These are phyloP conservation scores for Murraya paniculata DNA, from an alignment of 345 rosid genomes.

Conservation along the genomic window DNA sequence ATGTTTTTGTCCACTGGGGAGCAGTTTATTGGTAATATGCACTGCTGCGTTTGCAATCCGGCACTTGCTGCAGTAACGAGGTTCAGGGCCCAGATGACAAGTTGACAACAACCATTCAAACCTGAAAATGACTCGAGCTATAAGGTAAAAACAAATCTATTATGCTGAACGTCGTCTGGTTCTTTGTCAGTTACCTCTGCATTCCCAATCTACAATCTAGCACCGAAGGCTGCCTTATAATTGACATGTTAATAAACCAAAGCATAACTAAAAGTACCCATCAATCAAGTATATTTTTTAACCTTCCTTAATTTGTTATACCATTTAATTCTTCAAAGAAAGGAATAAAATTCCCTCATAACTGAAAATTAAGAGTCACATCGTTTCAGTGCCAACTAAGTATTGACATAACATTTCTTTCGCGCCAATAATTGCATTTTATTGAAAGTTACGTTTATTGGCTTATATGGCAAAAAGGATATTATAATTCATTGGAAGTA, in stretches of 20 bases:
- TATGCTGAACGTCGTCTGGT: conserved; percentile 4
- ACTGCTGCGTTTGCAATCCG: too few relatives aligned
- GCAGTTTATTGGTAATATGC: too few relatives aligned
- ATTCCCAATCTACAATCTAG: neutral
- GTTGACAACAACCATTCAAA: neutral
- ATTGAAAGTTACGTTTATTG: too few relatives aligned
- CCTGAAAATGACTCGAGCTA: conserved; percentile 29
- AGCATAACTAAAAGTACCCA: too few relatives aligned
- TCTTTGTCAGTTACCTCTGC: conserved; percentile 12
- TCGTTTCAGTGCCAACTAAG: neutral
- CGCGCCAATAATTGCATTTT: neutral
- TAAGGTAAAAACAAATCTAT: neutral
- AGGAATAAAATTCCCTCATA: neutral
- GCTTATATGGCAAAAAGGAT: too few relatives aligned
- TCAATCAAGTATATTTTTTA: too few relatives aligned
- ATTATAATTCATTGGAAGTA: too few relatives aligned
- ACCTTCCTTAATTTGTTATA: too few relatives aligned
- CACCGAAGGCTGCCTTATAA: too few relatives aligned
- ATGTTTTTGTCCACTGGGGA: neutral
- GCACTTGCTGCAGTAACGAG: neutral
- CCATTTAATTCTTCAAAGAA: too few relatives aligned
- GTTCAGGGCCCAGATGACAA: neutral
- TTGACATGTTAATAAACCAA: too few relatives aligned
- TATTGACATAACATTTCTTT: neutral
- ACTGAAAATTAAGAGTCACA: neutral